A percentile compares a stretch with the other conserved stretches of the same genome.
Evolutionary conservation across 202 grass and related monocot genomes (phyloP).

Genomic region (Zizania palustris): DNA sequence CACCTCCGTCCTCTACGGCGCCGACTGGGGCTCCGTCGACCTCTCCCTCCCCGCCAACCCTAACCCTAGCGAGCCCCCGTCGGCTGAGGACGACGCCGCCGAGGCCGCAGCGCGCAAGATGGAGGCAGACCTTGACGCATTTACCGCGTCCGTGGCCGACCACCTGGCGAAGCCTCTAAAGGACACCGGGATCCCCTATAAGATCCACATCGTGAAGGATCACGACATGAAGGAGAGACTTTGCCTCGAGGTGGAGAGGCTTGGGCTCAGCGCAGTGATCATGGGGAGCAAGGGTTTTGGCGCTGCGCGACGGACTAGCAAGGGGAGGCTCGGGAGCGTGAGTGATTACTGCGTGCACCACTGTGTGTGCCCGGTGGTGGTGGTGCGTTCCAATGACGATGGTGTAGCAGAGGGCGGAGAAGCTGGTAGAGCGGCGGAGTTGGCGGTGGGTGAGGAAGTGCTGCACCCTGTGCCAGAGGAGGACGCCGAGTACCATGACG

Average conservation of each 20-base stretch:
- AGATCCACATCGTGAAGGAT: slow-evolving; percentile 88
- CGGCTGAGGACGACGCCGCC: slow-evolving; percentile 28
- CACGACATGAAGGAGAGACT: slow-evolving; percentile 98
- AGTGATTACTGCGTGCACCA: slow-evolving; percentile 96
- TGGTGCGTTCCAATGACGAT: slow-evolving; percentile 69
- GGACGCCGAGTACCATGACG: slow-evolving; percentile 86
- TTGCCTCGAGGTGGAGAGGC: slow-evolving; percentile 92
- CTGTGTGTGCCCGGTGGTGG: slow-evolving; percentile 88
- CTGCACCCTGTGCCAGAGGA: slow-evolving; percentile 79
- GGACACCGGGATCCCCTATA: slow-evolving; percentile 72
- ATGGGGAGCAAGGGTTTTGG: slow-evolving; percentile 95
- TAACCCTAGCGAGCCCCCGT: slow-evolving; percentile 15
- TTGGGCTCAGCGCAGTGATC: slow-evolving; percentile 79
- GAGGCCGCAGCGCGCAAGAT: slow-evolving; percentile 68
- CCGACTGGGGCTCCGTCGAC: slow-evolving; percentile 80
- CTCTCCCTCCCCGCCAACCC: slow-evolving; percentile 45
- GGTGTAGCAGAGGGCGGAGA: slow-evolving; percentile 29
- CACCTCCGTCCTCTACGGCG: slow-evolving; percentile 73
- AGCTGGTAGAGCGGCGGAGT: background rate
- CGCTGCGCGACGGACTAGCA: slow-evolving; percentile 55
- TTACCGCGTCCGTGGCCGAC: slow-evolving; percentile 68
- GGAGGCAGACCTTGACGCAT: slow-evolving; percentile 81
- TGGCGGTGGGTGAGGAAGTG: slow-evolving; percentile 32
- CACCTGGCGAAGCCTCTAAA: slow-evolving; percentile 70
- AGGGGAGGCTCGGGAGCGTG: slow-evolving; percentile 82